These are phyloP conservation scores for Circinella umbellata DNA, from an alignment of 371 early-diverging fungal genomes.

Conservation along the genomic window DNA sequence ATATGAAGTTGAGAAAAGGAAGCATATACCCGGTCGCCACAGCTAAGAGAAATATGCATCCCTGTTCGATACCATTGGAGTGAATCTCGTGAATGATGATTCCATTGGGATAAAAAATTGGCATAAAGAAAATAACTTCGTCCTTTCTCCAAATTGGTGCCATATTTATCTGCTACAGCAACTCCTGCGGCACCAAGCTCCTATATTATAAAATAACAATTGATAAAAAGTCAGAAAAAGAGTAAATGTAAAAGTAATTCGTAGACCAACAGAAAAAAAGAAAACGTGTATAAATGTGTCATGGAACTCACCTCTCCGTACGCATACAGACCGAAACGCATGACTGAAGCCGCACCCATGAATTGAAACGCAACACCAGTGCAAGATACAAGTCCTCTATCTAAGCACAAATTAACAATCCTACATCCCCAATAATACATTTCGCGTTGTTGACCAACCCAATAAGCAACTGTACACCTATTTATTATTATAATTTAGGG, in stretches of 20 bases:
- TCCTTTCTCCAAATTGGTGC: constrained; percentile 38
- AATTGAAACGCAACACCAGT: constrained; percentile 38
- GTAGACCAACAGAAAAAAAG: too few species aligned
- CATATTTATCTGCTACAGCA: constrained; percentile 29
- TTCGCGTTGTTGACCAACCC: constrained; percentile 41
- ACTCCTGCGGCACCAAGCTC: constrained; percentile 43
- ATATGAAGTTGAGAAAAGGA: constrained; percentile 39
- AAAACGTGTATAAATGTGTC: not conserved
- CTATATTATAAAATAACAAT: constrained; percentile 4
- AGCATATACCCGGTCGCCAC: constrained; percentile 49
- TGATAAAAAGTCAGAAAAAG: too few species aligned
- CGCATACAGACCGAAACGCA: constrained; percentile 23
- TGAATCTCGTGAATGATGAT: constrained; percentile 32
- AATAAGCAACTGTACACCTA: constrained; percentile 43
- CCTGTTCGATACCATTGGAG: constrained; percentile 20
- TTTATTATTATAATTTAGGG: too few species aligned
- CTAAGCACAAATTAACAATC: constrained; percentile 29
- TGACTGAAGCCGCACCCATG: constrained; percentile 36
- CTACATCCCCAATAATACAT: constrained; percentile 43
- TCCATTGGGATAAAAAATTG: constrained; percentile 37
- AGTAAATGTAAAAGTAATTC: too few species aligned
- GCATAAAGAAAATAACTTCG: constrained; percentile 36
- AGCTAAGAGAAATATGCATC: constrained; percentile 22
- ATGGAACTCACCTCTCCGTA: constrained; percentile 31
- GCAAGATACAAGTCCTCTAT: constrained; percentile 23